These are phyloP conservation scores for Yarrowia osloensis DNA, from an alignment of 805 yeast genomes.

Conservation along the genomic window DNA sequence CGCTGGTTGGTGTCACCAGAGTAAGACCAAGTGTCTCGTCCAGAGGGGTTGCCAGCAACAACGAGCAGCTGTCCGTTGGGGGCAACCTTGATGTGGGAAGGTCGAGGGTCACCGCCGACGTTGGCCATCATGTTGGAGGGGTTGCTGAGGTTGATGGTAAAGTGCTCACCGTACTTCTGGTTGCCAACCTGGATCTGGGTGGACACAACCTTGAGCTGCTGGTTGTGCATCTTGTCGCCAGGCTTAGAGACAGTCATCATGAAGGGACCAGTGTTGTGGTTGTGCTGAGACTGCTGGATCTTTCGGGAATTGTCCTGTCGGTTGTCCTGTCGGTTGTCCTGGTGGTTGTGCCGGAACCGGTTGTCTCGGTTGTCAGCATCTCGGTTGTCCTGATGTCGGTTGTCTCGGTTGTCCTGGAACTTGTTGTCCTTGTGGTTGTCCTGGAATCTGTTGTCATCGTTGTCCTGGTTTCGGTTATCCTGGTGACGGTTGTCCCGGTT, in stretches of 20 bases:
- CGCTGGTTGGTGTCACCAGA: slow-evolving; percentile 21
- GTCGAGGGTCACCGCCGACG: slow-evolving; percentile 14
- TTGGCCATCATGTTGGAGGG: slow-evolving; percentile 28
- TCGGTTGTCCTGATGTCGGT: slow-evolving; percentile 7
- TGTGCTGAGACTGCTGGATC: background rate
- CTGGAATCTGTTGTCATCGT: slow-evolving; percentile 19
- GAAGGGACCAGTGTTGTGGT: slow-evolving; percentile 14
- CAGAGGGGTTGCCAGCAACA: background rate
- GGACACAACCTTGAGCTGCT: slow-evolving; percentile 22
- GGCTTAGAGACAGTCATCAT: slow-evolving; percentile 22
- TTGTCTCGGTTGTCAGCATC: slow-evolving; percentile 14
- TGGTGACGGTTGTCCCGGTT: slow-evolving; percentile 7
- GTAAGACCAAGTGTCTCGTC: slow-evolving; percentile 19
- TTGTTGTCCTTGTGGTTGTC: slow-evolving; percentile 7
- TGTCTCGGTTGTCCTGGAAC: slow-evolving; percentile 11
- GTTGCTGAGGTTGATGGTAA: slow-evolving; percentile 19
- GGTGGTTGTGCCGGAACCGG: slow-evolving; percentile 4
- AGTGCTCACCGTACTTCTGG: slow-evolving; percentile 21
- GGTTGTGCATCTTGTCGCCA: slow-evolving; percentile 3
- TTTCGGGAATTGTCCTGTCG: slow-evolving; percentile 1
- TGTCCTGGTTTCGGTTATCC: background rate
- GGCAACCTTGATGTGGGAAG: slow-evolving; percentile 17
- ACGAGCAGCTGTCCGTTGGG: slow-evolving; percentile 13
- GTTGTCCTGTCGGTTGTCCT: slow-evolving; percentile 24
- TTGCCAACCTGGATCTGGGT: slow-evolving; percentile 25